Evolutionary conservation across 2,329 filamentous ascomycete genomes (phyloP), one percentile per base, ranked within the genome.

Genomic region (Diplodia scrobiculata): DNA sequence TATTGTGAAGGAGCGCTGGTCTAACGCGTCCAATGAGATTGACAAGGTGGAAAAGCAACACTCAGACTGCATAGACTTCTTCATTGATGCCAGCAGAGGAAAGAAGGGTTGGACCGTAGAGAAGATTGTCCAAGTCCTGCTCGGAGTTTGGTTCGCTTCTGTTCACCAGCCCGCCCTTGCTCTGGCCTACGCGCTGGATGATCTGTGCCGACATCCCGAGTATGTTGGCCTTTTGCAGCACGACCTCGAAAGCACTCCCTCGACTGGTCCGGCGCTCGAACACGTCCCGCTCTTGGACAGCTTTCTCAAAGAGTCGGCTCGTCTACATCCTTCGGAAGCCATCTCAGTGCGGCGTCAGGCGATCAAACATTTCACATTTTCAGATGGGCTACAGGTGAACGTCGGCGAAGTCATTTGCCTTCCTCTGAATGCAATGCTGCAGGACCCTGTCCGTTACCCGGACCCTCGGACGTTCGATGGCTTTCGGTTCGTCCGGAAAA

Each of bases 241-340:
- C 17, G 62, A 54, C 11, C 32, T 65, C 19, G 41, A 41, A 2
- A 55, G 21, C n/a, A 27, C 10, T 32, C n/a, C 51, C 21, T 25
- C 21, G 21, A 25, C 21, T 2, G 21, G 2, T 25, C 13, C 51
- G 7, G 21, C 19, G 13, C n/a, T 65, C 11, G 51, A 67, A 29
- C 65, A 59, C 1, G 63, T 70, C 1, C 68, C 69, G 10, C 53
- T 67, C 14, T 45, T 71, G 10, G 70, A 71, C 60, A 66, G 55
- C 38, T 70, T 71, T 59, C 60, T 70, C 17, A 70, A 67, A 36
- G 69, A 71, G 51, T 70, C 67, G 13, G 63, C 68, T 4, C 54
- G 69, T 3, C 25, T 67, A 50, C 68, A 60, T n/a, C 36, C 67
- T 47, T 68, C 68, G 29, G 67, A 69, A 41, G 63, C 60, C 54